Evolutionary conservation across 225 moss, liverwort and hornwort genomes (phyloP).

Genomic region (Antitrichia curtipendula): DNA sequence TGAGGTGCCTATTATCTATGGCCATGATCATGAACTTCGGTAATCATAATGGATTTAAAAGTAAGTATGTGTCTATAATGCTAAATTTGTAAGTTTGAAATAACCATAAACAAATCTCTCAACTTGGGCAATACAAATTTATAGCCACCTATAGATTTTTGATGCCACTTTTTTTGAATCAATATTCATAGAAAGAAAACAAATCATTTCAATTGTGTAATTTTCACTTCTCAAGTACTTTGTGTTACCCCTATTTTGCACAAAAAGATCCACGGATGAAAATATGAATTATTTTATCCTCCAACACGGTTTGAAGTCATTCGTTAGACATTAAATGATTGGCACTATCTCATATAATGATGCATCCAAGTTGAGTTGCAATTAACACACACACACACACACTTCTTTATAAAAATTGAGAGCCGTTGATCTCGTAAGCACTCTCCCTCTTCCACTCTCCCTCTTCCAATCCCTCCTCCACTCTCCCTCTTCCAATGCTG

Average conservation of each 20-base stretch:
- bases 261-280: background rate
- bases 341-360: too few species aligned
- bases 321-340: fast-evolving
- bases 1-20: background rate
- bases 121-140: background rate
- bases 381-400: too few species aligned
- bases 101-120: background rate
- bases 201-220: background rate
- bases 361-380: too few species aligned
- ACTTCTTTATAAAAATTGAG: too few species aligned
- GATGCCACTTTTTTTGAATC: fast-evolving
- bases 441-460: too few species aligned
- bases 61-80: background rate
- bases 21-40: background rate
- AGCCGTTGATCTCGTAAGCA: too few species aligned
- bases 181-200: background rate
- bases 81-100: background rate
- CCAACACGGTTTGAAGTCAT: background rate
- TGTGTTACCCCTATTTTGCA: background rate
- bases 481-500: too few species aligned
- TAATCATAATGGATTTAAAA: background rate
- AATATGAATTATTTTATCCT: background rate
- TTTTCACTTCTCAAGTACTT: background rate
- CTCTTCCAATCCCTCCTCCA: too few species aligned
- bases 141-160: background rate